Conservation (phyloP, 2,329 filamentous ascomycete species). For the Aspergillus aculeatus region DNA sequence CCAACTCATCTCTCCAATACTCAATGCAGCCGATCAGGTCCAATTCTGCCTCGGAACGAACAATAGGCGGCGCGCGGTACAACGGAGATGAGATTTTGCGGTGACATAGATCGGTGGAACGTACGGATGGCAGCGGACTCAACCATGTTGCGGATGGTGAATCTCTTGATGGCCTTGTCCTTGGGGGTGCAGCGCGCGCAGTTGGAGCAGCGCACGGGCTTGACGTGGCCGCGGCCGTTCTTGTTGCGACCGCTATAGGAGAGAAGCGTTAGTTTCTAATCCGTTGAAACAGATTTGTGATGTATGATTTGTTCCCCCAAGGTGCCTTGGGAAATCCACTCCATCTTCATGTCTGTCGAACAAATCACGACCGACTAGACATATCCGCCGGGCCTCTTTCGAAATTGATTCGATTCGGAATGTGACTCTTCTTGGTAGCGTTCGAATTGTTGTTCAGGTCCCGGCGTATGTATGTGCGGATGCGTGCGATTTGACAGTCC, state of each 20-base stretch:
- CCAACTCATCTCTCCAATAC: background rate
- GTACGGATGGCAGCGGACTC: conserved; percentile 99
- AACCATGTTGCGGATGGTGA: conserved; percentile 99
- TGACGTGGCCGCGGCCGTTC: conserved; percentile 99
- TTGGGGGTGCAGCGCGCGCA: conserved; percentile 91
- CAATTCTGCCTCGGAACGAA: conserved; percentile 11
- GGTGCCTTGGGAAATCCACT: background rate
- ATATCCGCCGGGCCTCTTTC: background rate
- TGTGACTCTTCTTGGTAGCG: background rate
- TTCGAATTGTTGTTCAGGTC: background rate
- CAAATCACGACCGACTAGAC: background rate
- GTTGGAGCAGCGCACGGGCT: conserved; percentile 94
- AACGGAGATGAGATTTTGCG: background rate
- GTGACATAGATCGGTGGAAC: conserved; percentile 45
- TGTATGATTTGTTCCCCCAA: background rate
- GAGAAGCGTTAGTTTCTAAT: conserved; percentile 18
- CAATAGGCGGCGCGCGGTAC: conserved; percentile 15
- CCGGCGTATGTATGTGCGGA: background rate
- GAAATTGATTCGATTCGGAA: background rate
- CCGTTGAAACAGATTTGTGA: background rate
- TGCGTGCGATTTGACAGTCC: background rate
- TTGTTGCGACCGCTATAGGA: conserved; percentile 88
- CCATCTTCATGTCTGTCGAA: background rate
- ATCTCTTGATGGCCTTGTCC: conserved; percentile 99
- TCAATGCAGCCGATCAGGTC: background rate